phyloP scores from a whole-genome alignment of 306 rosid genomes.

The Acacia melanoxylon region DNA sequence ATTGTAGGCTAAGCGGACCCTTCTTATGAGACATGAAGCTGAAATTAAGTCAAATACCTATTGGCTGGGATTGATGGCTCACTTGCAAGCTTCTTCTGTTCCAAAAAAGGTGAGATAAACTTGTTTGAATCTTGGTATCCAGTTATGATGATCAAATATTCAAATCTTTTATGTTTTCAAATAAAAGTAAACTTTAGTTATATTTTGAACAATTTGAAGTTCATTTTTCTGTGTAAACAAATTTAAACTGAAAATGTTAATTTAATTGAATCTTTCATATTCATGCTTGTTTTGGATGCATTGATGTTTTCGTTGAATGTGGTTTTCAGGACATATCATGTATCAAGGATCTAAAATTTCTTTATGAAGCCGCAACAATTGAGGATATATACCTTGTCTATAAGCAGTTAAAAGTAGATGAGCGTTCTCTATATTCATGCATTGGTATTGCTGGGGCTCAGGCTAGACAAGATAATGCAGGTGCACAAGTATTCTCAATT shows the following conservation, averaged over 20 bases:
- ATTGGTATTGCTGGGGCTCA: constrained; percentile 92
- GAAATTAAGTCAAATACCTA: constrained; percentile 94
- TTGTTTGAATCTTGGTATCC: constrained; percentile 20
- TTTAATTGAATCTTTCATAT: constrained; percentile 1
- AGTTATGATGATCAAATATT: constrained; percentile 6
- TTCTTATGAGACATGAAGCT: constrained; percentile 97
- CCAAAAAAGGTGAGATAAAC: constrained; percentile 83
- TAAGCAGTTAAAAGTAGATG: constrained; percentile 86
- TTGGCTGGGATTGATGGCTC: constrained; percentile 96
- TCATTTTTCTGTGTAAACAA: constrained; percentile 8
- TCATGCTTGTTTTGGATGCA: constrained; percentile 19
- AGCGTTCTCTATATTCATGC: constrained; percentile 77
- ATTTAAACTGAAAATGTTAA: constrained; percentile 10
- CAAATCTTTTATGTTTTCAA: background rate
- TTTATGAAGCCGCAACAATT: constrained; percentile 77
- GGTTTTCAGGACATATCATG: constrained; percentile 89
- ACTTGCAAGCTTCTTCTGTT: constrained; percentile 91
- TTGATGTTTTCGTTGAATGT: constrained; percentile 24
- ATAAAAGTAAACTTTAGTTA: background rate
- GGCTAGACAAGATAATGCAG: constrained; percentile 59
- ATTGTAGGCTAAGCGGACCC: constrained; percentile 84
- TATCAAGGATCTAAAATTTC: constrained; percentile 76
- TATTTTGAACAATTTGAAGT: constrained; percentile 17
- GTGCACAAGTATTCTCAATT: constrained; percentile 37
- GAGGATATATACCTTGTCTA: constrained; percentile 84